Evolutionary conservation across 2,329 filamentous ascomycete species (phyloP).

Genomic region (Neofusicoccum cordaticola): DNA sequence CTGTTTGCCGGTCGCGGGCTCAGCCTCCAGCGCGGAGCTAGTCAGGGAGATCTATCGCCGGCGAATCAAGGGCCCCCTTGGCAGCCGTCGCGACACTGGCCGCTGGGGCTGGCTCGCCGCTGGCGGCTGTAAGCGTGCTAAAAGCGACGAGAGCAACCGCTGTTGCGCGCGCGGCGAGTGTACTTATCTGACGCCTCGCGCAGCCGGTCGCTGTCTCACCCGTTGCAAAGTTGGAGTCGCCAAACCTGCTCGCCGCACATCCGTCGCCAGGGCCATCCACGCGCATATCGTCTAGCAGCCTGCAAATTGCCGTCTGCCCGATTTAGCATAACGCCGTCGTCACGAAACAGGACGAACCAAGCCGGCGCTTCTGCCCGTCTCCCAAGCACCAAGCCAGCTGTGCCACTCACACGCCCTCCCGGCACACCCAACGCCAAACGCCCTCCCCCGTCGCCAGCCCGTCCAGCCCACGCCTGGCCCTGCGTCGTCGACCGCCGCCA

Average conservation of each 20-base stretch:
- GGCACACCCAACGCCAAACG: neutral
- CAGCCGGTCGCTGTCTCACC: neutral
- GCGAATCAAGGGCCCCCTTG: slow-evolving; percentile 5
- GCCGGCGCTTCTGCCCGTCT: neutral
- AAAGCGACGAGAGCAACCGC: neutral
- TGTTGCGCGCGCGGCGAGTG: neutral
- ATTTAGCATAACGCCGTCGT: slow-evolving; percentile 15
- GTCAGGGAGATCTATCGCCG: slow-evolving; percentile 7
- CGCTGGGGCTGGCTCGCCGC: neutral
- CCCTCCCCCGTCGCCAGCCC: neutral
- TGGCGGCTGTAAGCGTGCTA: neutral
- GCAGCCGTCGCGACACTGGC: neutral
- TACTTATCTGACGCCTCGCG: slow-evolving; percentile 3
- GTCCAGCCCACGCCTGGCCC: neutral
- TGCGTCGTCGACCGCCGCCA: neutral
- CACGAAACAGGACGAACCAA: slow-evolving; percentile 11
- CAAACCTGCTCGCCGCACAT: neutral
- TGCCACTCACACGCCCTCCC: neutral
- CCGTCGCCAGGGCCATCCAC: neutral
- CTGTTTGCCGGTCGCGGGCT: slow-evolving; percentile 1
- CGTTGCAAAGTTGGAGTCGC: neutral
- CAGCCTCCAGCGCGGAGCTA: slow-evolving; percentile 9
- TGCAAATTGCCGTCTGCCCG: slow-evolving; percentile 12
- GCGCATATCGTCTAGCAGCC: slow-evolving; percentile 11
- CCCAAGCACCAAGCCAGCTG: neutral